Evolutionary conservation across 2,329 filamentous ascomycete genomes (phyloP).

Genomic region (Calonectria hongkongensis): DNA sequence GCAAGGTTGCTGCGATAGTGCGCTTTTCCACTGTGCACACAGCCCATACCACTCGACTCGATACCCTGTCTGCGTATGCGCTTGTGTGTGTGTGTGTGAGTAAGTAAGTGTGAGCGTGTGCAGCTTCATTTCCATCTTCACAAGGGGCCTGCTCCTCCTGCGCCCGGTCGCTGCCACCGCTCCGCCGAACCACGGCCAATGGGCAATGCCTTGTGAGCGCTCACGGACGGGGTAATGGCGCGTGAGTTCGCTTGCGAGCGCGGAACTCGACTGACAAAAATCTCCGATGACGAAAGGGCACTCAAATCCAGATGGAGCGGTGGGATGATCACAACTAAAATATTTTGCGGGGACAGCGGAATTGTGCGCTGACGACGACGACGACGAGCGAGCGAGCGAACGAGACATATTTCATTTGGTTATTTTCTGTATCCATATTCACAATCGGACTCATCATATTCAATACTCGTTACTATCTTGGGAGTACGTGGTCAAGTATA

Average conservation of each 20-base stretch:
- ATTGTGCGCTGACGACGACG: neutral
- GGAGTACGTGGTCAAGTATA: too few relatives aligned
- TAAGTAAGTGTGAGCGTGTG: too few relatives aligned
- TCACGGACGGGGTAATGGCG: neutral
- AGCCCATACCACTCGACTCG: neutral
- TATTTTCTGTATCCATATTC: too few relatives aligned
- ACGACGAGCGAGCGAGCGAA: too few relatives aligned
- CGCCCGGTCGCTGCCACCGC: neutral
- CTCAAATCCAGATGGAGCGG: neutral
- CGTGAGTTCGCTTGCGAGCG: neutral
- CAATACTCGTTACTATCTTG: too few relatives aligned
- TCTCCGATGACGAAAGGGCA: neutral
- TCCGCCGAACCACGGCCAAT: neutral
- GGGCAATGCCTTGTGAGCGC: neutral
- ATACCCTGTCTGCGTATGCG: neutral
- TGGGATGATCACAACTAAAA: neutral
- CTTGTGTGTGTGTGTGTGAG: too few relatives aligned
- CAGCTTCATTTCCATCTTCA: neutral
- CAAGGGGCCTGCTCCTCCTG: neutral
- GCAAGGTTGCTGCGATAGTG: neutral
- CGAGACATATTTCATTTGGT: too few relatives aligned
- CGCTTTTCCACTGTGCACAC: neutral
- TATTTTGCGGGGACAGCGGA: neutral
- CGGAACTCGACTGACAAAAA: neutral
- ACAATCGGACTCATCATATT: too few relatives aligned